Conservation (phyloP, 2,329 filamentous ascomycete species). For the Fusarium ambrosium region DNA sequence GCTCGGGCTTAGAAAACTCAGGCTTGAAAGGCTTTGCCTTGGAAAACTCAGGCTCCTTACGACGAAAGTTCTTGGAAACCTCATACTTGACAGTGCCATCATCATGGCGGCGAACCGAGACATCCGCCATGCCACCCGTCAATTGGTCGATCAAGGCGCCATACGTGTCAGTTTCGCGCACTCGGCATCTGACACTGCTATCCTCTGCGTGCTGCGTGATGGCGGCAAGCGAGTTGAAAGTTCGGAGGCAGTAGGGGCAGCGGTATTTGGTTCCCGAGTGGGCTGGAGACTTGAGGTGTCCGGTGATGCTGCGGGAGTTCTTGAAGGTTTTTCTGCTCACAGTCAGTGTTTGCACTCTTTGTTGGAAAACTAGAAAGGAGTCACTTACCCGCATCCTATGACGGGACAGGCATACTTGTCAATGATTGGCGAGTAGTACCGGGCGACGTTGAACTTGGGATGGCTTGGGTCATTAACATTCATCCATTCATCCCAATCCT, state of each 20-base stretch:
- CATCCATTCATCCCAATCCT: constrained; percentile 23
- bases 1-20: neutral
- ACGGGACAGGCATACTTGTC: constrained; percentile 68
- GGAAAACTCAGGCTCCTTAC: neutral
- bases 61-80: constrained; percentile 34
- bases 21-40: constrained; percentile 13
- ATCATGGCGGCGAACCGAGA: constrained; percentile 29
- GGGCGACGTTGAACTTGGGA: constrained; percentile 60
- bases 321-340: constrained; percentile 58
- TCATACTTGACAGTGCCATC: constrained; percentile 49
- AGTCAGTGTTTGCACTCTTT: constrained; percentile 6
- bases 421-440: constrained; percentile 60
- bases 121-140: constrained; percentile 50
- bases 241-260: constrained; percentile 61
- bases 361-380: neutral
- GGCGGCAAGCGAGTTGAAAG: constrained; percentile 57
- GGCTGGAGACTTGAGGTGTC: constrained; percentile 60
- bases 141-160: constrained; percentile 50
- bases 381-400: constrained; percentile 62
- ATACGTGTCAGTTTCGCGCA: constrained; percentile 58
- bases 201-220: constrained; percentile 65
- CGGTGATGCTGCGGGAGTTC: constrained; percentile 48
- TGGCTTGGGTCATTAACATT: constrained; percentile 61
- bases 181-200: constrained; percentile 56
- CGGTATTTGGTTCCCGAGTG: constrained; percentile 54